phyloP scores from a whole-genome alignment of 352 stramenopile species.

The Phytophthora europaea region DNA sequence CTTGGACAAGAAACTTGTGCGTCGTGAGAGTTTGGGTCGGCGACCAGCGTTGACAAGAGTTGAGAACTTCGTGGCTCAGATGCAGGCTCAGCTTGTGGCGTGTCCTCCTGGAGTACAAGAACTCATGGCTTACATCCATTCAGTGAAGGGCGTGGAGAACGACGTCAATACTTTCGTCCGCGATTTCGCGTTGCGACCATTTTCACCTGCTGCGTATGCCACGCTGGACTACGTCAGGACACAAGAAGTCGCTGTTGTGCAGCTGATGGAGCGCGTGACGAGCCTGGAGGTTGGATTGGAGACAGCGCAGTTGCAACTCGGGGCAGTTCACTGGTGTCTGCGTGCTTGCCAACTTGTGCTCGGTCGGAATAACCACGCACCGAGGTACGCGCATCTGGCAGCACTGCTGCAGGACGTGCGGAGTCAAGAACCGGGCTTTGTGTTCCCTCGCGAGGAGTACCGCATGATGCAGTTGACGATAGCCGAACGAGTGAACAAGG shows the following conservation, averaged over 20 bases:
- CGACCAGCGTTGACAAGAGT: conserved; percentile 63
- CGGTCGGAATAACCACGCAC: conserved; percentile 45
- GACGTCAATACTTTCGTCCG: conserved; percentile 49
- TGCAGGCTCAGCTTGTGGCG: conserved; percentile 66
- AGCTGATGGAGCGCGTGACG: conserved; percentile 72
- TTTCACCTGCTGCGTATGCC: conserved; percentile 61
- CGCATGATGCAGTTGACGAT: conserved; percentile 79
- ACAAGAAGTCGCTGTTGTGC: conserved; percentile 39
- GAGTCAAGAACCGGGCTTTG: conserved; percentile 53
- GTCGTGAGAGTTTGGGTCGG: conserved; percentile 52
- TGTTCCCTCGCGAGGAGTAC: conserved; percentile 76
- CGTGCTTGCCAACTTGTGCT: conserved; percentile 77
- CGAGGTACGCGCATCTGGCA: conserved; percentile 77
- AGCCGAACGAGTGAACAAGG: conserved; percentile 69
- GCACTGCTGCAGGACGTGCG: conserved; percentile 65
- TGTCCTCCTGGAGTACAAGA: conserved; percentile 60
- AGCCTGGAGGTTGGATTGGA: conserved; percentile 71
- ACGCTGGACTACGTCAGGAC: conserved; percentile 46
- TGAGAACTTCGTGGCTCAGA: conserved; percentile 62
- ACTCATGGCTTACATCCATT: conserved; percentile 63
- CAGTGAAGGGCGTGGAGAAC: conserved; percentile 50
- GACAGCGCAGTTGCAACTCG: conserved; percentile 55
- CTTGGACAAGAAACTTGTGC: conserved; percentile 66
- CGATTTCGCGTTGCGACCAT: conserved; percentile 54
- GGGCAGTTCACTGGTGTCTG: conserved; percentile 82